Conservation (phyloP, 768 basidiomycete species). For the Crassisporium funariophilum region DNA sequence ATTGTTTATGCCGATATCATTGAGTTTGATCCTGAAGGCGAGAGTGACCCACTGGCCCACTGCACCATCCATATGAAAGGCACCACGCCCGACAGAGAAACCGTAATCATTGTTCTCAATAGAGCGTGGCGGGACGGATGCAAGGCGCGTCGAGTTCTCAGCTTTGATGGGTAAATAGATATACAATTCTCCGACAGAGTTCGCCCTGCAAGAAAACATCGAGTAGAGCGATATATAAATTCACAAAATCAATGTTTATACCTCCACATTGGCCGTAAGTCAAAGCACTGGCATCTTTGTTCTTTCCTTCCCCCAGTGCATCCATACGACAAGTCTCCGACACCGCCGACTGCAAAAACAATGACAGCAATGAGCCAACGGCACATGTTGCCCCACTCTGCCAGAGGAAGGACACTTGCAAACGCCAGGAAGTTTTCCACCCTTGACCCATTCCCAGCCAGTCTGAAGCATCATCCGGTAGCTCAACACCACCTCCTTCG, state of each 20-base stretch:
- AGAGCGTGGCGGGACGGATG: constrained; percentile 50
- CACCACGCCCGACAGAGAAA: constrained; percentile 65
- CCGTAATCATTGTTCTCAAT: constrained; percentile 60
- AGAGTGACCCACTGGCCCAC: constrained; percentile 61
- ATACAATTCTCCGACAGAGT: constrained; percentile 66
- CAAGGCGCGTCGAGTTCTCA: constrained; percentile 44
- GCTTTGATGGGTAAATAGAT: constrained; percentile 61
- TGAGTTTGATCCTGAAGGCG: constrained; percentile 70
- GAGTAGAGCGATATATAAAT: neutral
- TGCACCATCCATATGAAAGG: constrained; percentile 57
- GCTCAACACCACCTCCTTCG: constrained; percentile 59
- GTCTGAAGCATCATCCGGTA: constrained; percentile 68
- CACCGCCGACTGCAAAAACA: constrained; percentile 50
- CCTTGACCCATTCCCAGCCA: constrained; percentile 70
- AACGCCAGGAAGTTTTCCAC: constrained; percentile 76
- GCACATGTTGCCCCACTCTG: neutral
- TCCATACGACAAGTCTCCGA: constrained; percentile 56
- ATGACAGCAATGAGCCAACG: neutral
- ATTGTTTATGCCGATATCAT: constrained; percentile 58
- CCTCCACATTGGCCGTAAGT: constrained; percentile 78
- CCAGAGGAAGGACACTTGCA: constrained; percentile 44
- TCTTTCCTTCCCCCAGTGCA: constrained; percentile 72
- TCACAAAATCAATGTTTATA: constrained; percentile 21
- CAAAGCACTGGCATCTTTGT: constrained; percentile 66
- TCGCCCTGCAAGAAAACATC: constrained; percentile 35